Conservation (phyloP, 768 basidiomycete genomes). For the Phylloporus arenicola region DNA sequence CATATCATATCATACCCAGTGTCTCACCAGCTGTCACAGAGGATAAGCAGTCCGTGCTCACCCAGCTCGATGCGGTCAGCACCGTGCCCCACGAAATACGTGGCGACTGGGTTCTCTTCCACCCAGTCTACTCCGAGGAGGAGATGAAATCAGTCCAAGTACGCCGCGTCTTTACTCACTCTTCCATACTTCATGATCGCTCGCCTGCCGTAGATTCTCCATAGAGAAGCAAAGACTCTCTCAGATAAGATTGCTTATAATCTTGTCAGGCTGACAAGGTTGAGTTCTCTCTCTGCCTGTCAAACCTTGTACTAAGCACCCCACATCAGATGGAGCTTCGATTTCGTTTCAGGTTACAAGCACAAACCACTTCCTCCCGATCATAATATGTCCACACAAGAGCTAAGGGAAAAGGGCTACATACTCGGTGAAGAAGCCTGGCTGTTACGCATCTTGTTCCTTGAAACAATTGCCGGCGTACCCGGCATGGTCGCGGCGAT, state of each 20-base stretch:
- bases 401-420: conserved; percentile 72
- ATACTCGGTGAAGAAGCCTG: conserved; percentile 71
- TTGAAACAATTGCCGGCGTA: conserved; percentile 91
- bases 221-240: conserved; percentile 55
- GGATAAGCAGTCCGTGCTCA: conserved; percentile 20
- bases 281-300: conserved; percentile 7
- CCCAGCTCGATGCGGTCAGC: conserved; percentile 40
- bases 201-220: conserved; percentile 52
- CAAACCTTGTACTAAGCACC: conserved; percentile 2
- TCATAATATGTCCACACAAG: conserved; percentile 59
- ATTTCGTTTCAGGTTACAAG: conserved; percentile 82
- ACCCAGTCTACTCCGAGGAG: conserved; percentile 80
- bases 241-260: conserved; percentile 68
- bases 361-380: conserved; percentile 59
- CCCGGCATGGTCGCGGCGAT: conserved; percentile 95
- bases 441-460: conserved; percentile 63
- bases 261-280: conserved; percentile 56
- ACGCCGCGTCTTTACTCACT: conserved; percentile 5
- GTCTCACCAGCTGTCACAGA: conserved; percentile 14
- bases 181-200: not conserved
- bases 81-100: conserved; percentile 51
- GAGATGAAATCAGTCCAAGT: conserved; percentile 74
- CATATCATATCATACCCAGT: not conserved
- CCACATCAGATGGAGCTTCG: conserved; percentile 57
- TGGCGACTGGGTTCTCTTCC: conserved; percentile 89